Evolutionary conservation across 2,329 filamentous ascomycete genomes (phyloP).

Genomic region (Aotearoamyces nothofagi): DNA sequence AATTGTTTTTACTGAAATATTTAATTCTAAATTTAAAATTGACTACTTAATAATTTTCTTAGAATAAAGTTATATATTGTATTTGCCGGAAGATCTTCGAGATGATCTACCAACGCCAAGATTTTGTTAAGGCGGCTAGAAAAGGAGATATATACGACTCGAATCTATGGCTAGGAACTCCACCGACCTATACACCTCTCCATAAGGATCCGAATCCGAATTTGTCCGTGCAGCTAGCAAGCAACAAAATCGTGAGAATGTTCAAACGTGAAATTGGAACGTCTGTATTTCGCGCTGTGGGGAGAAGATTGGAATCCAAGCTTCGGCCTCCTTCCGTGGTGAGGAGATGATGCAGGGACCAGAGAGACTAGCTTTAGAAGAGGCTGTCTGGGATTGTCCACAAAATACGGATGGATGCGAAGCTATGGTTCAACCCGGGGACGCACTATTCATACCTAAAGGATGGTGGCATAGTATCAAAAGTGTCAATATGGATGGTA

Average conservation of each 20-base stretch:
- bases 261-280: conserved; percentile 49
- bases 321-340: conserved; percentile 39
- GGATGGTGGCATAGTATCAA: conserved; percentile 82
- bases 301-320: conserved; percentile 18
- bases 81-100: conserved; percentile 48
- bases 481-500: conserved; percentile 34
- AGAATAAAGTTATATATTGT: conserved; percentile 56
- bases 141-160: conserved; percentile 76
- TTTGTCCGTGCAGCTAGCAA: conserved; percentile 69
- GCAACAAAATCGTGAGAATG: conserved; percentile 59
- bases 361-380: conserved; percentile 51
- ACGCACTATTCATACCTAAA: conserved; percentile 64
- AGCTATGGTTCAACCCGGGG: conserved; percentile 43
- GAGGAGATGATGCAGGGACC: conserved; percentile 83
- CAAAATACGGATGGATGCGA: conserved; percentile 7
- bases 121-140: conserved; percentile 44
- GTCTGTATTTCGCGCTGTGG: conserved; percentile 41
- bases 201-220: conserved; percentile 94
- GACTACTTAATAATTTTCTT: no score
- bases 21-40: no score
- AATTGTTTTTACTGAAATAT: no score
- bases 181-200: conserved; percentile 78
- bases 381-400: conserved; percentile 48
- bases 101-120: conserved; percentile 53
- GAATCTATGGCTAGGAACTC: conserved; percentile 76